These are phyloP conservation scores for Vitis rupestris DNA, from an alignment of 164 flowering plant species.

Conservation along the genomic window DNA sequence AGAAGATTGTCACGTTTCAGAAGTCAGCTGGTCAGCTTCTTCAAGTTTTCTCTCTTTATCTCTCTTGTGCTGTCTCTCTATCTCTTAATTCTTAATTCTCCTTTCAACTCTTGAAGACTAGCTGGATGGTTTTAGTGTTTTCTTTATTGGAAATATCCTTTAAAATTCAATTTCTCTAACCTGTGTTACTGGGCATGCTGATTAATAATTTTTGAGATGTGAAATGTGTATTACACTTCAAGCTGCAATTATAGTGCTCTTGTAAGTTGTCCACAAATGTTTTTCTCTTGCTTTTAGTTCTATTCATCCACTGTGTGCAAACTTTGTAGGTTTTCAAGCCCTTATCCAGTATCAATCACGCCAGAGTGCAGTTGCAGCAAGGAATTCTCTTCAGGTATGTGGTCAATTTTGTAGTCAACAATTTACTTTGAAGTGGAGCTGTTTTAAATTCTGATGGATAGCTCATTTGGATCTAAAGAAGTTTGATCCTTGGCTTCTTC, in stretches of 20 bases:
- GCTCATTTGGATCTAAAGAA: neutral
- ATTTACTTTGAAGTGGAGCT: neutral
- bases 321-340: conserved; percentile 84
- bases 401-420: neutral
- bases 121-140: conserved; percentile 8
- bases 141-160: conserved; percentile 1
- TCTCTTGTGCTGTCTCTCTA: conserved; percentile 16
- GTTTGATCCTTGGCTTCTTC: conserved; percentile 4
- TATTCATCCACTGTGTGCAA: conserved; percentile 3
- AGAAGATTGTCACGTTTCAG: conserved; percentile 99
- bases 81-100: conserved; percentile 7
- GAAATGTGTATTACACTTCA: neutral
- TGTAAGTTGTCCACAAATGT: neutral
- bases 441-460: conserved; percentile 1
- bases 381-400: conserved; percentile 80
- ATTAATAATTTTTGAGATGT: neutral
- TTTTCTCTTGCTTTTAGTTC: neutral
- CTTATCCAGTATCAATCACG: conserved; percentile 81
- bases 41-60: conserved; percentile 49
- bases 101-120: conserved; percentile 10
- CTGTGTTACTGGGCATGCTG: neutral
- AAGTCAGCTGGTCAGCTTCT: conserved; percentile 99
- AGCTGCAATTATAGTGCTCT: neutral
- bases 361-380: conserved; percentile 81
- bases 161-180: neutral